Conservation (phyloP, 768 basidiomycete genomes). For the Tricholoma saponaceum region DNA sequence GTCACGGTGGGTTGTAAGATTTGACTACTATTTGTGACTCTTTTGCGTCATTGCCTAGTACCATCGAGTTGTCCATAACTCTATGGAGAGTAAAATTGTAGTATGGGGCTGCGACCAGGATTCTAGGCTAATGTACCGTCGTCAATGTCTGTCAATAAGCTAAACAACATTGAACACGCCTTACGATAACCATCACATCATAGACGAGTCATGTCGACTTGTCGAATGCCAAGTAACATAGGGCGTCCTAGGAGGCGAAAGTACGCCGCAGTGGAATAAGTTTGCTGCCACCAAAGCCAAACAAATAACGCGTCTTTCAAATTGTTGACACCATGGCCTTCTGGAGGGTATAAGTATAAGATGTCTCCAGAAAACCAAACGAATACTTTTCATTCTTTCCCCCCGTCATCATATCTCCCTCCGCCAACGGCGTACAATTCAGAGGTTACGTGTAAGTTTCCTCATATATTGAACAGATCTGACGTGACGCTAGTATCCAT, state of each 20-base stretch:
- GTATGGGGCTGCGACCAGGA: too few species aligned
- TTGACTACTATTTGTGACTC: too few species aligned
- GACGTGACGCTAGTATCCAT: conserved; percentile 20
- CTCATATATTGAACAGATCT: neutral
- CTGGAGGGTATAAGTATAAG: neutral
- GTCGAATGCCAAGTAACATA: too few species aligned
- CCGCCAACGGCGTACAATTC: neutral
- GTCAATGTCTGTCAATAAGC: too few species aligned
- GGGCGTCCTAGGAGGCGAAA: neutral
- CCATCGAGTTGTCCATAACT: too few species aligned
- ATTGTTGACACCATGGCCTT: neutral
- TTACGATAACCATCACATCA: too few species aligned
- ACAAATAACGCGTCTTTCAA: neutral
- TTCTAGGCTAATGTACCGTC: too few species aligned
- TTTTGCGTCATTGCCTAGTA: too few species aligned
- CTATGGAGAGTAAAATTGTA: too few species aligned
- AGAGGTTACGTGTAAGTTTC: neutral
- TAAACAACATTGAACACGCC: too few species aligned
- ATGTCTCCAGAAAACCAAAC: neutral
- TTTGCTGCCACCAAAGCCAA: neutral
- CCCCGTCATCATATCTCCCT: neutral
- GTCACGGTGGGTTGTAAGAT: too few species aligned
- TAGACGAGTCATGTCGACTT: too few species aligned
- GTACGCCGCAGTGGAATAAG: neutral
- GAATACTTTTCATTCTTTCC: neutral